A percentile compares a stretch with the other conserved stretches of the same genome.
phyloP scores from a whole-genome alignment of 164 flowering plant species.

The Kingdonia uniflora region DNA sequence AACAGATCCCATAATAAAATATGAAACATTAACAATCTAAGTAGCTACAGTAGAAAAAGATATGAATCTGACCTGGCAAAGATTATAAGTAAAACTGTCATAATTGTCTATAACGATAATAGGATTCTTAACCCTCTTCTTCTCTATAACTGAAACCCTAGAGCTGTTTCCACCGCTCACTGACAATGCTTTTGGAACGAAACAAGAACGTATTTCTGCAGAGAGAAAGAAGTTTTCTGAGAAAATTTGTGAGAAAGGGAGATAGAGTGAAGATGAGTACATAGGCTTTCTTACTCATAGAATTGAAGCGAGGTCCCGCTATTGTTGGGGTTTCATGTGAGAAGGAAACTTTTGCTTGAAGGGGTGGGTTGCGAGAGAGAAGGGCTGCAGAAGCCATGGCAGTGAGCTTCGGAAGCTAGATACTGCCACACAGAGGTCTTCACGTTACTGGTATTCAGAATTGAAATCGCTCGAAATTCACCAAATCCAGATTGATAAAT shows the following conservation, averaged over 20 bases:
- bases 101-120: conserved; percentile 86
- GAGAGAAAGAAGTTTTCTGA: not conserved
- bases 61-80: conserved; percentile 62
- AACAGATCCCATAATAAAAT: too few species aligned
- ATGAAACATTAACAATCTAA: not conserved
- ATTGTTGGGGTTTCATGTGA: conserved; percentile 1
- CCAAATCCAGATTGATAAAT: not conserved
- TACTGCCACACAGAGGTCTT: not conserved
- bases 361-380: not conserved
- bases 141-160: conserved; percentile 9
- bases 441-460: not conserved
- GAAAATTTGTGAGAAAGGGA: not conserved
- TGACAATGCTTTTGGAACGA: conserved; percentile 15
- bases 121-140: conserved; percentile 25
- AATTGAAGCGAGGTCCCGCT: not conserved
- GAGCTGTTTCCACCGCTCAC: conserved; percentile 14
- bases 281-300: conserved; percentile 2
- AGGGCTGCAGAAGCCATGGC: not conserved
- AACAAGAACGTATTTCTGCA: conserved; percentile 4
- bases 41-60: too few species aligned
- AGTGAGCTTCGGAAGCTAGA: too few species aligned
- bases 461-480: not conserved
- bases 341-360: not conserved
- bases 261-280: not conserved
- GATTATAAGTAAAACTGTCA: conserved; percentile 97